Evolutionary conservation across 2,329 filamentous ascomycete genomes (phyloP).

Genomic region (Arachnopeziza araneosa): DNA sequence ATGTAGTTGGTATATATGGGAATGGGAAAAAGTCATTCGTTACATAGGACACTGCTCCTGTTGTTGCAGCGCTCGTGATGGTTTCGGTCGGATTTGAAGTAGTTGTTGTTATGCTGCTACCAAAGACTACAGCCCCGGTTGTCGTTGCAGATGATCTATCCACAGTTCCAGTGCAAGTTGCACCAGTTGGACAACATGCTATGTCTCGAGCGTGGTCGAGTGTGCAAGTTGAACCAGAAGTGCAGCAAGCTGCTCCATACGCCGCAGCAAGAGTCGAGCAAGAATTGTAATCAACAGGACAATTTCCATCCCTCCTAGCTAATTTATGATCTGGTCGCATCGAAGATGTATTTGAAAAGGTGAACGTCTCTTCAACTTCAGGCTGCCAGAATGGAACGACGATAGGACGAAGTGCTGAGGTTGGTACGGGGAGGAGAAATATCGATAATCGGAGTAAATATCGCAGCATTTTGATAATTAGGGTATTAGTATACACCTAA

Average conservation of each 20-base stretch:
- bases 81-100: constrained; percentile 11
- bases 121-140: constrained; percentile 8
- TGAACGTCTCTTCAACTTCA: background rate
- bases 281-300: constrained; percentile 27
- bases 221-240: constrained; percentile 21
- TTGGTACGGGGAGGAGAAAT: background rate
- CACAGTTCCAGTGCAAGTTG: constrained; percentile 30
- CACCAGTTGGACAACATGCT: constrained; percentile 31
- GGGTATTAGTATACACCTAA: background rate
- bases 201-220: constrained; percentile 24
- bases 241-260: constrained; percentile 29
- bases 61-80: constrained; percentile 11
- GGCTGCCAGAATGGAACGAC: background rate
- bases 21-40: constrained; percentile 55
- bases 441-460: background rate
- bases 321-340: constrained; percentile 18
- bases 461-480: background rate
- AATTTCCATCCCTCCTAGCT: constrained; percentile 27
- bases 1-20: constrained; percentile 49
- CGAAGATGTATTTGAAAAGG: constrained; percentile 20
- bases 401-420: background rate
- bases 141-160: constrained; percentile 12
- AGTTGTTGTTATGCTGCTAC: constrained; percentile 10
- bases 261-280: constrained; percentile 26
- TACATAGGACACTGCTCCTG: constrained; percentile 43